Conservation (phyloP, 225 moss, liverwort and hornwort species). For the Lunularia cruciata region DNA sequence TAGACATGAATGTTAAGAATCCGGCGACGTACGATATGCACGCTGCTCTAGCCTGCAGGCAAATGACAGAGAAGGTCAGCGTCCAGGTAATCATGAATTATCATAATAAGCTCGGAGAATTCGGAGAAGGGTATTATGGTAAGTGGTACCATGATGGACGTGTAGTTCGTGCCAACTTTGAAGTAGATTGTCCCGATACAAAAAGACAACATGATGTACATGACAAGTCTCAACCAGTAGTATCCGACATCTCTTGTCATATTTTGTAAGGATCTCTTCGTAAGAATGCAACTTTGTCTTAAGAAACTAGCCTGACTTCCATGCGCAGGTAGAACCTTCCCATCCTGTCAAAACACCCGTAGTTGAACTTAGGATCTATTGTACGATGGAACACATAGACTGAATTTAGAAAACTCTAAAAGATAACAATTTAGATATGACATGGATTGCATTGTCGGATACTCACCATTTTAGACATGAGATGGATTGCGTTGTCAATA, state of each 20-base stretch:
- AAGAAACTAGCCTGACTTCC: slow-evolving; percentile 43
- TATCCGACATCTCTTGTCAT: slow-evolving; percentile 49
- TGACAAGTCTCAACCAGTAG: slow-evolving; percentile 49
- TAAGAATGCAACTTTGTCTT: slow-evolving; percentile 34
- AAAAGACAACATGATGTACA: slow-evolving; percentile 41
- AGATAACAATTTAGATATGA: background rate
- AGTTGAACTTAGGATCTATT: background rate
- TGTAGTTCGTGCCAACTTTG: slow-evolving; percentile 39
- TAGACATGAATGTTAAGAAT: slow-evolving; percentile 54
- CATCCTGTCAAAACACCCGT: slow-evolving; percentile 18
- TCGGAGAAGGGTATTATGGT: background rate
- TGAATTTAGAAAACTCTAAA: background rate
- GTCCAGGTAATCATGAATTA: too few species aligned
- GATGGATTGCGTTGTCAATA: slow-evolving; percentile 15
- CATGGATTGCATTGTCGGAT: too few species aligned
- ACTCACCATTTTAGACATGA: slow-evolving; percentile 15
- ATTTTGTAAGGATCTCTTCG: slow-evolving; percentile 40
- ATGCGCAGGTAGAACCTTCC: slow-evolving; percentile 29
- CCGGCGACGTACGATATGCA: slow-evolving; percentile 55
- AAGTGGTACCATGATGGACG: slow-evolving; percentile 36
- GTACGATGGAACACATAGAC: background rate
- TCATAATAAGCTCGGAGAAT: background rate
- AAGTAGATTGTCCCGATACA: slow-evolving; percentile 52
- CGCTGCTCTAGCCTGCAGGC: slow-evolving; percentile 41
- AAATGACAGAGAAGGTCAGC: background rate